Evolutionary conservation across 441 rosid species (phyloP).

Genomic region (Pelargonium citronellum): DNA sequence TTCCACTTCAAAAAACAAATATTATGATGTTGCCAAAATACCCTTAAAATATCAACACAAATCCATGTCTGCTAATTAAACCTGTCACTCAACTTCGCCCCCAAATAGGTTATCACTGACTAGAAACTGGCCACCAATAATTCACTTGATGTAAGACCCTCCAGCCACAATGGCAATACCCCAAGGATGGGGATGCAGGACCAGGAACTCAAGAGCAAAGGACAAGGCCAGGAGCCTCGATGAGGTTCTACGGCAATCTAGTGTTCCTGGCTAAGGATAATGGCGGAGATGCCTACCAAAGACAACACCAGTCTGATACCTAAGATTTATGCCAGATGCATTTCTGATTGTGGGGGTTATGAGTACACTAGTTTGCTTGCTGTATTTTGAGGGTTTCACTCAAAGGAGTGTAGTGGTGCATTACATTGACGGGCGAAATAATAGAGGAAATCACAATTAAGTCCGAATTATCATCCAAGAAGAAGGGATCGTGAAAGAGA

Average conservation of each 20-base stretch:
- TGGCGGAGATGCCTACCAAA: not conserved
- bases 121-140: not conserved
- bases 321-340: no score
- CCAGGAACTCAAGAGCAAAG: not conserved
- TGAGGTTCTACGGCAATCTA: not conserved
- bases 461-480: no score
- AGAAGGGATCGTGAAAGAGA: no score
- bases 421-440: not conserved
- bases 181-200: not conserved
- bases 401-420: not conserved
- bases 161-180: constrained; percentile 6
- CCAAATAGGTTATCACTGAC: not conserved
- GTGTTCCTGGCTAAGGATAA: not conserved
- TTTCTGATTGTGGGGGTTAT: no score
- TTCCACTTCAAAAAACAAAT: no score
- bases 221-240: not conserved
- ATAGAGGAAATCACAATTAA: no score
- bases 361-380: not conserved
- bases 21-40: no score
- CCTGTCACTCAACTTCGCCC: constrained; percentile 2
- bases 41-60: not conserved
- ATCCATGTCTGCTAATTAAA: not conserved
- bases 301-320: not conserved
- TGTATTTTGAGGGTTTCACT: not conserved
- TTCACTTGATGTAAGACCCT: not conserved